Conservation (phyloP, 1,284 basidiomycete genomes). For the Puccinia hordei region DNA sequence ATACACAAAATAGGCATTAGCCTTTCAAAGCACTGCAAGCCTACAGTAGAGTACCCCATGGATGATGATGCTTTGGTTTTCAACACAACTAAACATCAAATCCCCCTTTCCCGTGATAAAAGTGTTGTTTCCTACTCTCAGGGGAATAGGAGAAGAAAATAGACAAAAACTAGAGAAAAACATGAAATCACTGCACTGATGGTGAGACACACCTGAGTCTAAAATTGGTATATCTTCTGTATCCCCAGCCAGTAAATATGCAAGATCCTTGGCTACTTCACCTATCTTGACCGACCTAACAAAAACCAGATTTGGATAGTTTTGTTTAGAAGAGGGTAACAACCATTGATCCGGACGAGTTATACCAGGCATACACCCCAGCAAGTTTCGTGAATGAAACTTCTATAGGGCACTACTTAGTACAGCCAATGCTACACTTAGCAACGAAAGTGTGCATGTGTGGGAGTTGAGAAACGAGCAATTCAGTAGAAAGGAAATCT, state of each 20-base stretch:
- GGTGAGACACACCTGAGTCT: conserved; percentile 1
- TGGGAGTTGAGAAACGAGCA: too few species aligned
- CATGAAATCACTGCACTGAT: not conserved
- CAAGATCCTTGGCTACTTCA: not conserved
- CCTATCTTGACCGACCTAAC: not conserved
- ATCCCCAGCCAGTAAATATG: not conserved
- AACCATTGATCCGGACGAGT: too few species aligned
- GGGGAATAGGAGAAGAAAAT: not conserved
- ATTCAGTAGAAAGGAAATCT: not conserved
- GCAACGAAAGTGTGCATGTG: too few species aligned
- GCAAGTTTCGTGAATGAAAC: too few species aligned
- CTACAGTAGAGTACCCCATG: not conserved
- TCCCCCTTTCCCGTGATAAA: conserved; percentile 3
- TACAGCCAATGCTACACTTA: too few species aligned
- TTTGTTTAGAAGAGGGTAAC: too few species aligned
- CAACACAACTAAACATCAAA: not conserved
- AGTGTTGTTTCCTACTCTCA: not conserved
- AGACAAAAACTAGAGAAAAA: not conserved
- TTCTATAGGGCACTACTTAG: too few species aligned
- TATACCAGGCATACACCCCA: too few species aligned
- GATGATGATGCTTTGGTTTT: not conserved
- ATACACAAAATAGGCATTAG: not conserved
- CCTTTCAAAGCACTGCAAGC: not conserved
- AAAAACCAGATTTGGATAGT: too few species aligned
- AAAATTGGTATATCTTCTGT: too few species aligned